Evolutionary conservation across 202 grass and related monocot genomes (phyloP), one percentile per base, ranked within the genome.

Genomic region (Carex arenaria): DNA sequence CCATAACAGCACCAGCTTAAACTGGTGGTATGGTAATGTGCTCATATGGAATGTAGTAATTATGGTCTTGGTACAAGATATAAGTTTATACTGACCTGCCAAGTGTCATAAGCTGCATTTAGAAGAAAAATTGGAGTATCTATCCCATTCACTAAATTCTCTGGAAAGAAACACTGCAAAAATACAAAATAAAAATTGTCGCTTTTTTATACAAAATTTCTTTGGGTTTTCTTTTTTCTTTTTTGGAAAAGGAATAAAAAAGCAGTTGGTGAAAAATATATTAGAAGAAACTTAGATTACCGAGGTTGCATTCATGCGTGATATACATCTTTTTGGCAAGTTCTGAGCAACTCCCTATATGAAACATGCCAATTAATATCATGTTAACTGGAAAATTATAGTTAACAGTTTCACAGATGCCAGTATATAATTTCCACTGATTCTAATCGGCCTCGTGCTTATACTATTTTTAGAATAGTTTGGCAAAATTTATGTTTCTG

Each of bases 111-210:
- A 38, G 95, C 95, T 19, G 91, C 6, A 78, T 98, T 98, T 12
- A 95, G 78, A 80, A 98, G 72, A 83, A 98, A 98, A 59, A 87
- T 83, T 0, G 95, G 90, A 2, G 89, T 98, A 32, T 93, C 80
- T 4, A 98, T 82, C 51, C 7, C 54, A 7, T 83, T 80, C 71
- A 98, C 84, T 31, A 92, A 81, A 43, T 93, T 89, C 75, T 92
- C 84, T 11, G 92, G 92, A 86, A 98, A 98, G 67, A 98, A 98
- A 64, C 95, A 98, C 95, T 98, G 83, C 84, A 86, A 55, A 54
- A 34, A n/a, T 30, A 34, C 3, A 54, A 65, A 31, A 67, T 7
- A 61, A 26, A 79, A 28, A 20, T 10, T 31, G 3, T 80, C 5
- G 19, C 10, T 31, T 59, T 28, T 81, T 72, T n/a, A 19, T 19